Base-by-base conservation (phyloP, 2,329 filamentous ascomycete genomes). In the Penicillium oxalicum region DNA sequence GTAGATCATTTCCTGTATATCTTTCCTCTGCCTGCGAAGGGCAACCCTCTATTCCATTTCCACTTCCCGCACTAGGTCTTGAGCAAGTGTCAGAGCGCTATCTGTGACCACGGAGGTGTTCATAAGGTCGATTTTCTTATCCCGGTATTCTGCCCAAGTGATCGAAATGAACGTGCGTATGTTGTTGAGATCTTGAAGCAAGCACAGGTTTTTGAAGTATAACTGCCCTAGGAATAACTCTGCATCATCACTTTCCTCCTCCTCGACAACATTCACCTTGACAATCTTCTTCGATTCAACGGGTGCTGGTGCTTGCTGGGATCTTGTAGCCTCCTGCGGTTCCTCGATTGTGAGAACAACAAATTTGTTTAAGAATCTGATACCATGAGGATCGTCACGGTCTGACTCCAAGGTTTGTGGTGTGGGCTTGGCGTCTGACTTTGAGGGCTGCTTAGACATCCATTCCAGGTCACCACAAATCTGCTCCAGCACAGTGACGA, bases 81-180 rank as follows among this genome's bases (percentile, higher is more conserved):
- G 50, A 18, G 59, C 52, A 38, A 66, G 54, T 45, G 61, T 50
- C 32, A 64, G 53, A n/a, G 57, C 61, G 49, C 51, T 56, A 45
- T 69, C 66, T 26, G 63, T 69, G 39, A 63, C 60, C 18, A 65
- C 32, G 26, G 65, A 59, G 5, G 66, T 63, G 9, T 63, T 63
- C 53, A 63, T 61, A 5, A 69, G 53, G 27, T 66, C 59, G 13
- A 66, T 62, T 13, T 57, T 54, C 25, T 56, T 54, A 12, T 60
- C 51, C 40, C 52, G 53, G 44, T 66, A 70, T 8, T 64, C 61
- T 9, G 50, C 52, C 64, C 64, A 69, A 18, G 61, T 66, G 18
- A 51, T 39, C 39, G 55, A 57, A 18, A 64, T 57, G 47, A 64
- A 67, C 24, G 33, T 33, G 18, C 63, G 60, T 47, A 63, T 54